A percentile compares a stretch with the other conserved stretches of the same genome.
phyloP scores from a whole-genome alignment of 1,284 basidiomycete species.

The Tilletia horrida region DNA sequence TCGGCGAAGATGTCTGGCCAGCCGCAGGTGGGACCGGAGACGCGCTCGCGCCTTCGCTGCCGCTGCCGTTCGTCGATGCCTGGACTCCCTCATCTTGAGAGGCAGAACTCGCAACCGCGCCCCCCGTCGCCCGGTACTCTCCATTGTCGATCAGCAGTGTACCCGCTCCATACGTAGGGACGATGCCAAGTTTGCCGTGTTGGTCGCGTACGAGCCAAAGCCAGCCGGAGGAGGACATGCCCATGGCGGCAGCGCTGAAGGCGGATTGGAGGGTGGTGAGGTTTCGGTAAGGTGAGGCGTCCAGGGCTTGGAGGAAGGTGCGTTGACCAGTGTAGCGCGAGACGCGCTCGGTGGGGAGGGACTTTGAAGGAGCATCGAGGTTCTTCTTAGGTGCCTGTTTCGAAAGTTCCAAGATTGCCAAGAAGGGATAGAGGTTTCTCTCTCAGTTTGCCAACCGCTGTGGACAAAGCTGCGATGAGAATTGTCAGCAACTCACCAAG shows the following conservation, averaged over 20 bases:
- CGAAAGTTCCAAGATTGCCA: no score
- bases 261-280: constrained; percentile 70
- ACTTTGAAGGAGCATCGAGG: no score
- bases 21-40: background rate
- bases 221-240: constrained; percentile 75
- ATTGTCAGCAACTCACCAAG: constrained; percentile 68
- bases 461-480: no score
- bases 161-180: constrained; percentile 83
- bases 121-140: constrained; percentile 28
- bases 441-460: no score
- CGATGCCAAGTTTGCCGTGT: constrained; percentile 65
- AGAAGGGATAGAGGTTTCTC: no score
- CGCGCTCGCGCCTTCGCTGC: background rate
- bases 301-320: constrained; percentile 58
- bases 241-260: constrained; percentile 72
- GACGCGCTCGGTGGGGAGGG: constrained; percentile 18
- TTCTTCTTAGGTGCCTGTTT: no score
- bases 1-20: background rate
- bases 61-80: no score
- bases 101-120: background rate
- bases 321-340: constrained; percentile 54
- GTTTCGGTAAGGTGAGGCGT: constrained; percentile 60
- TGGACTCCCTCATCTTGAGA: no score
- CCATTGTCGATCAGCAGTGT: constrained; percentile 70
- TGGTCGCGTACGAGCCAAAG: constrained; percentile 79